phyloP scores from a whole-genome alignment of 225 moss, liverwort and hornwort species.

The Takakia lepidozioides region DNA sequence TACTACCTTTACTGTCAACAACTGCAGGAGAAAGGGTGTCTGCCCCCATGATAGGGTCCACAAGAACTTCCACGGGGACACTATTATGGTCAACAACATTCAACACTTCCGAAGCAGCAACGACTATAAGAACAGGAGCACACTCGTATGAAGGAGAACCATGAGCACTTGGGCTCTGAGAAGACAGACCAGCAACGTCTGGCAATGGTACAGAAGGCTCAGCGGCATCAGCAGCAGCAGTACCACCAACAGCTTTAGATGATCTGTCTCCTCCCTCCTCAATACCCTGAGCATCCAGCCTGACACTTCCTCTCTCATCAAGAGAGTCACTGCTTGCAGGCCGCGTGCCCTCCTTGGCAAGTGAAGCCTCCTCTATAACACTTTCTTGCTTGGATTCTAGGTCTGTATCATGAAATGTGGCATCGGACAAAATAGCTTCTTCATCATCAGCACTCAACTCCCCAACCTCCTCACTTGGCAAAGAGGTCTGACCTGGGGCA shows the following conservation, averaged over 20 bases:
- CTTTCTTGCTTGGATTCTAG: not conserved
- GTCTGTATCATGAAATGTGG: conserved; percentile 4
- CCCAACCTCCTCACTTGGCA: not conserved
- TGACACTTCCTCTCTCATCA: not conserved
- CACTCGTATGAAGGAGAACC: not conserved
- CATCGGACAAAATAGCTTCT: not conserved
- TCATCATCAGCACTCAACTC: conserved; percentile 7
- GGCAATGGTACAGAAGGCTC: not conserved
- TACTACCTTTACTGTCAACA: not conserved
- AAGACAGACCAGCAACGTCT: not conserved
- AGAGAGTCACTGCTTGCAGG: not conserved
- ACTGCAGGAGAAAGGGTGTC: too few relatives aligned
- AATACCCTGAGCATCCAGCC: not conserved
- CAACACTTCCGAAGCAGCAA: not conserved
- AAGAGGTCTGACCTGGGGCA: conserved; percentile 2
- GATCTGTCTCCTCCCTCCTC: not conserved
- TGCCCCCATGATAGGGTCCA: not conserved
- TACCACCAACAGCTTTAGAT: not conserved
- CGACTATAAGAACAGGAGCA: conserved; percentile 1
- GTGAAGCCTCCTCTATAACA: not conserved
- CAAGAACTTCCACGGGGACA: not conserved
- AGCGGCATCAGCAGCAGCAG: not conserved
- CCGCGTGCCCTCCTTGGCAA: conserved; percentile 1
- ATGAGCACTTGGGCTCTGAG: not conserved
- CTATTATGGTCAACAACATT: not conserved